Conservation (phyloP, 768 basidiomycete genomes). For the Arthromyces matolae region DNA sequence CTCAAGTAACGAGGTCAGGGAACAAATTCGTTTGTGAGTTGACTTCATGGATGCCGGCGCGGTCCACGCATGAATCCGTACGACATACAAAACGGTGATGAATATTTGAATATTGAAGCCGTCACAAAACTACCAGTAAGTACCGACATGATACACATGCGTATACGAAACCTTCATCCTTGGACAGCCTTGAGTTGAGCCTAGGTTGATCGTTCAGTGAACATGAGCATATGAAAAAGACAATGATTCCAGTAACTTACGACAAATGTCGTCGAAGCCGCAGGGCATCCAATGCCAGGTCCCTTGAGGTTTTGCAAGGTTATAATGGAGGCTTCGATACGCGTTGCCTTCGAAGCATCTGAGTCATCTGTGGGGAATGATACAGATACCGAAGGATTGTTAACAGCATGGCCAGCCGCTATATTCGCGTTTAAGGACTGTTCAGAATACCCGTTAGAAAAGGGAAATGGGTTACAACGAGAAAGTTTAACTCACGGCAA, state of each 20-base stretch:
- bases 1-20: no score
- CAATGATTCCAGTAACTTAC: constrained; percentile 7
- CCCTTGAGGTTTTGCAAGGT: constrained; percentile 73
- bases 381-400: constrained; percentile 53
- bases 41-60: no score
- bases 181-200: constrained; percentile 27
- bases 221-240: background rate
- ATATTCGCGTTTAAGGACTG: constrained; percentile 53
- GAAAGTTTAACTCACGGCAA: constrained; percentile 44
- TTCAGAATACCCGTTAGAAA: no score
- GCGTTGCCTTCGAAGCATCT: constrained; percentile 48
- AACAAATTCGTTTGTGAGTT: no score
- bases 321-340: constrained; percentile 55
- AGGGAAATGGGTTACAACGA: no score
- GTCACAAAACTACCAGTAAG: no score
- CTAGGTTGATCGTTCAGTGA: constrained; percentile 11
- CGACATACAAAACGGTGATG: no score
- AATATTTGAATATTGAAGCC: no score
- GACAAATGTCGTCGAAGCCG: constrained; percentile 22
- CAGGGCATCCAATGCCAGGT: constrained; percentile 67
- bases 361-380: constrained; percentile 64
- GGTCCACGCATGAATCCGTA: no score
- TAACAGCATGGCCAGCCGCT: constrained; percentile 56
- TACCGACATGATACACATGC: background rate
- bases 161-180: background rate